Conservation (phyloP, 1,284 basidiomycete species). For the Malassezia cuniculi region DNA sequence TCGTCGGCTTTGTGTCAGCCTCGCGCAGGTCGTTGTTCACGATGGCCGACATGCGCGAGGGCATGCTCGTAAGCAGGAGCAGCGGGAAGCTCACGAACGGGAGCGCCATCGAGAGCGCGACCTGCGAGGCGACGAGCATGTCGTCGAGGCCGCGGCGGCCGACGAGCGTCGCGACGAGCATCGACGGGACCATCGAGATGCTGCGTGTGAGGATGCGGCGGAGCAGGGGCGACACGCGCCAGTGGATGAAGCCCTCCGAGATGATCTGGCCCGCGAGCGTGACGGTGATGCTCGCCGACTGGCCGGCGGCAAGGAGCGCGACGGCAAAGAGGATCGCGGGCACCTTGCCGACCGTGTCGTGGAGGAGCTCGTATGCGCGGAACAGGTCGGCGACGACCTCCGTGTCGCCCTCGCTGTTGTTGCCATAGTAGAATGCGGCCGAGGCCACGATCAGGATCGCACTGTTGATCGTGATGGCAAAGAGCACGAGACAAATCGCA, state of each 20-base stretch:
- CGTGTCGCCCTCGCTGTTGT: conserved; percentile 12
- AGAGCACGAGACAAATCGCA: conserved; percentile 35
- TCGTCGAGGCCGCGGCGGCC: conserved; percentile 65
- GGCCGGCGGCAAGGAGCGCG: conserved; percentile 56
- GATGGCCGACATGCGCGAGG: conserved; percentile 20
- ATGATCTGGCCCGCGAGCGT: conserved; percentile 84
- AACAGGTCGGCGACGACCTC: conserved; percentile 33
- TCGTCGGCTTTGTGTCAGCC: too few relatives aligned
- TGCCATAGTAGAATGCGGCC: conserved; percentile 45
- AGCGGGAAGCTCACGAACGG: conserved; percentile 51
- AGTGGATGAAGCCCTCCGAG: conserved; percentile 82
- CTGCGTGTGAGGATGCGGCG: conserved; percentile 71
- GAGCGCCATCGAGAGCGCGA: conserved; percentile 70
- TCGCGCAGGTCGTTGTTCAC: conserved; percentile 13
- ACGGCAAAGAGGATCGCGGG: conserved; percentile 38
- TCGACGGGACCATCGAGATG: conserved; percentile 73
- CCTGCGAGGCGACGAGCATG: conserved; percentile 76
- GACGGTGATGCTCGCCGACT: conserved; percentile 82
- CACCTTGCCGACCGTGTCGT: conserved; percentile 18
- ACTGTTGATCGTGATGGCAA: conserved; percentile 65
- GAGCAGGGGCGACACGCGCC: conserved; percentile 68
- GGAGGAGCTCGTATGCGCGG: conserved; percentile 34
- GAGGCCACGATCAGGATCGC: conserved; percentile 54
- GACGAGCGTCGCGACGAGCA: conserved; percentile 62
- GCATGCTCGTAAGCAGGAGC: conserved; percentile 24